These are phyloP conservation scores for Beauveria sp. DNA, from an alignment of 2,329 filamentous ascomycete genomes.

Conservation along the genomic window DNA sequence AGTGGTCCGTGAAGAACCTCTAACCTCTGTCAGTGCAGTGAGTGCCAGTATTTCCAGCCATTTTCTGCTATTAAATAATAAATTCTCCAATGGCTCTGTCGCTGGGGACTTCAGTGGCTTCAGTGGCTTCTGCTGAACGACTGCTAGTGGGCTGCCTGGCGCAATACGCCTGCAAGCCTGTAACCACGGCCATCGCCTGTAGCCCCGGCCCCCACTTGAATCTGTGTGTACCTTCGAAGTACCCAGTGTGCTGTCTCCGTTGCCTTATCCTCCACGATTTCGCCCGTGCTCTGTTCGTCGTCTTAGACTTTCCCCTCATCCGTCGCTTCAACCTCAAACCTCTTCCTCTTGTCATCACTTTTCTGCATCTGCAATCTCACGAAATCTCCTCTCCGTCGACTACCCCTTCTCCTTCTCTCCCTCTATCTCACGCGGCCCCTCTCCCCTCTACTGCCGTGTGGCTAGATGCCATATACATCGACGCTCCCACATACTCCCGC, in stretches of 20 bases:
- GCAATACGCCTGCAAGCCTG: too few species aligned
- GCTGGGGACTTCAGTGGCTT: too few species aligned
- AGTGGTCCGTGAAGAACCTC: neutral
- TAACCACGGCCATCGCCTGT: neutral
- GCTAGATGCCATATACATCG: slow-evolving; percentile 1
- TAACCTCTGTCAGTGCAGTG: too few species aligned
- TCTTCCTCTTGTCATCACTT: slow-evolving; percentile 1
- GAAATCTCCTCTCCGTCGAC: neutral
- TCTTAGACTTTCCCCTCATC: slow-evolving; percentile 9
- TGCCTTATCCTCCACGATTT: neutral
- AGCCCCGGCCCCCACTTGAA: neutral
- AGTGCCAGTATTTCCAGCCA: too few species aligned
- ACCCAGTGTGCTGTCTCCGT: neutral
- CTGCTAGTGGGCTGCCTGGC: too few species aligned
- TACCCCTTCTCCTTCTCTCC: neutral
- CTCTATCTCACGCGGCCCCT: neutral
- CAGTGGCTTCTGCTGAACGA: neutral
- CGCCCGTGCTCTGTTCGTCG: neutral
- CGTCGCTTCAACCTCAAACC: neutral
- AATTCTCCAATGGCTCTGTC: neutral
- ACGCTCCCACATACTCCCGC: neutral
- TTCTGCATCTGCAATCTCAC: neutral
- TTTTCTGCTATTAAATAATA: neutral
- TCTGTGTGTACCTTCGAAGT: neutral
- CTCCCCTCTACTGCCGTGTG: neutral